Percentiles rank a stretch among this genome's conserved stretches.
phyloP scores from a whole-genome alignment of 495 filamentous ascomycete genomes.

The Lophiostoma macrostomum region DNA sequence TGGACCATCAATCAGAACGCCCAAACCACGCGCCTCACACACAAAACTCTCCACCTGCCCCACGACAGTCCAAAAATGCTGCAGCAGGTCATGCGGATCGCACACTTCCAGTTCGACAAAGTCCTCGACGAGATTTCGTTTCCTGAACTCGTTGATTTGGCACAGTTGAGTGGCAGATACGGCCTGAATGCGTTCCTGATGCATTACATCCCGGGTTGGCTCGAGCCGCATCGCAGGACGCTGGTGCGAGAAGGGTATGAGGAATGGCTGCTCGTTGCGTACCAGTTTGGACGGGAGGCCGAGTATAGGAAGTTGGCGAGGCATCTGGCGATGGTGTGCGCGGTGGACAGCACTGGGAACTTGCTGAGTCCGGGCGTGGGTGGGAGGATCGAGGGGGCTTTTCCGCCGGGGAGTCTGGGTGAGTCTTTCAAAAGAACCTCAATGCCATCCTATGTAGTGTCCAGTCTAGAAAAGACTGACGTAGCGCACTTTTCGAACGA shows the following conservation, averaged over 20 bases:
- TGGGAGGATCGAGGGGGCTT: not conserved
- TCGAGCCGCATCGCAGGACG: not conserved
- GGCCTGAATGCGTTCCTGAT: not conserved
- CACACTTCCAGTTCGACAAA: conserved; percentile 1
- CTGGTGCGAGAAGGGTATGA: conserved; percentile 6
- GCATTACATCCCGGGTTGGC: conserved; percentile 8
- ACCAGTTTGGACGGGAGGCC: conserved; percentile 22
- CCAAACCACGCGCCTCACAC: no score
- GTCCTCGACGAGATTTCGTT: not conserved
- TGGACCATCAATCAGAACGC: no score
- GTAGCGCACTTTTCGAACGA: not conserved
- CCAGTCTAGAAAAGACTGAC: not conserved
- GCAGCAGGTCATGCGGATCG: conserved; percentile 9
- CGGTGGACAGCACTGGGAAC: not conserved
- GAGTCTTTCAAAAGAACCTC: not conserved
- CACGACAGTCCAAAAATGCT: conserved; percentile 18
- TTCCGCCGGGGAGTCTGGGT: conserved; percentile 1
- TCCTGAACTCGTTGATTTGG: conserved; percentile 11
- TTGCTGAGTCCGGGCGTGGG: not conserved
- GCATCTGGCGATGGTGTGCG: conserved; percentile 6
- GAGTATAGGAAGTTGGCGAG: conserved; percentile 4
- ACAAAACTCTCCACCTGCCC: not conserved
- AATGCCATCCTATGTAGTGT: not conserved
- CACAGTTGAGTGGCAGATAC: conserved; percentile 6
- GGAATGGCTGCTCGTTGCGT: conserved; percentile 17